phyloP scores from a whole-genome alignment of 306 rosid species.

The Cucurbita maxima region DNA sequence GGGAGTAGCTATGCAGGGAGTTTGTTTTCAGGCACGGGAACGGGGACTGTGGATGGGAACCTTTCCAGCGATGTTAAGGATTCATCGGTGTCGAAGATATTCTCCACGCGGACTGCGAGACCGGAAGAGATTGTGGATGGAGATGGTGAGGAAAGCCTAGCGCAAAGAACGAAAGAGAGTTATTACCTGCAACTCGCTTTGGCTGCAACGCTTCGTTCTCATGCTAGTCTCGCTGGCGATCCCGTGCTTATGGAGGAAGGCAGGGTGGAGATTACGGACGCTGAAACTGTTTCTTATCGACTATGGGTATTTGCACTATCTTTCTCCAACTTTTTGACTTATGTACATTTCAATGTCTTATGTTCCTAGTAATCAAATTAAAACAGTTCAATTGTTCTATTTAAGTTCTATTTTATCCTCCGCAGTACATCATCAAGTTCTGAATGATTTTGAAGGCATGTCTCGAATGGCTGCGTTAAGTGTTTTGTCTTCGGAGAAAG shows the following conservation, averaged over 20 bases:
- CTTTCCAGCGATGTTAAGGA: constrained; percentile 47
- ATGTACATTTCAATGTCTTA: background rate
- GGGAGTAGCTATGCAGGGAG: constrained; percentile 79
- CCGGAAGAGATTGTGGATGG: constrained; percentile 6
- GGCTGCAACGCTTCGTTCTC: constrained; percentile 47
- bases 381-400: background rate
- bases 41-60: constrained; percentile 52
- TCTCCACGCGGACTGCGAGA: constrained; percentile 20
- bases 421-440: background rate
- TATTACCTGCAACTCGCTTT: constrained; percentile 43
- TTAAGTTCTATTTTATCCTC: background rate
- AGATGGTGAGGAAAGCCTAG: constrained; percentile 18
- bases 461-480: background rate
- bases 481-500: background rate
- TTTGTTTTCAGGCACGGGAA: constrained; percentile 67
- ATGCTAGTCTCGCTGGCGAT: constrained; percentile 48
- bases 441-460: background rate
- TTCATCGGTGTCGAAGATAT: constrained; percentile 12
- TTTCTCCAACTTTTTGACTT: background rate
- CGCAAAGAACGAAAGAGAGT: constrained; percentile 36
- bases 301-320: constrained; percentile 51
- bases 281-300: constrained; percentile 71
- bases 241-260: constrained; percentile 31
- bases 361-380: background rate
- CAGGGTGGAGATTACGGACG: constrained; percentile 41